Evolutionary conservation across 441 rosid genomes (phyloP), one percentile per base, ranked within the genome.

Genomic region (Eutrema salsugineum): DNA sequence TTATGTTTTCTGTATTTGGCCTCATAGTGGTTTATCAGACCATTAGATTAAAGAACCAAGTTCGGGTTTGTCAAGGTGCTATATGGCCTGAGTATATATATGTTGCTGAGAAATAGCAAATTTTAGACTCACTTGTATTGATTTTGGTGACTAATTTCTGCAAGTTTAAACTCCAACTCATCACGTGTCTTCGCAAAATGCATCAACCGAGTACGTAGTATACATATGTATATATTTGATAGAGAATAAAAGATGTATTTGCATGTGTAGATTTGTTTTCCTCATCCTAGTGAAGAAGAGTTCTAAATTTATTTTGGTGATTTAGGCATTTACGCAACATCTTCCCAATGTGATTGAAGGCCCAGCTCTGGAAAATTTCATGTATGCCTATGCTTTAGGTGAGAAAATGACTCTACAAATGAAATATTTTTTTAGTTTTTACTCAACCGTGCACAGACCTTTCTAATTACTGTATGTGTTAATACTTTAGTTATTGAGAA

Each of bases 361-460:
- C 69, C 36, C 77, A 71, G 79, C 81, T 42, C 77, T 81, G 59
- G 74, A 83, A 72, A 89, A 94, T 75, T 91, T 91, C 79, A 81
- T 86, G 86, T 84, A 80, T 78, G 89, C 93, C 58, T 83, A 83
- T 85, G 85, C 91, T 78, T 73, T 87, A 82, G 97, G 99, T 91
- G 63, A 77, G 88, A 59, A 43, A 40, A 8, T 65, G 19, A 24
- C 62, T 47, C 20, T 24, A 15, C 70, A 47, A 0, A 16, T 62
- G 55, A 38, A 8, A 39, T 30, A 10, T 39, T 46, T 66, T 36
- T 65, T 17, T 56, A 0, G 32, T 14, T 32, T 32, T 47, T 72
- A 20, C 33, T 63, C 61, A 61, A 42, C 62, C 33, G 27, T 59
- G 48, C 28, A 20, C 17, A 48, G 16, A 58, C 10, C 53, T 62